phyloP scores from a whole-genome alignment of 108 stramenopile genomes.

The Conticribra guillardii region DNA sequence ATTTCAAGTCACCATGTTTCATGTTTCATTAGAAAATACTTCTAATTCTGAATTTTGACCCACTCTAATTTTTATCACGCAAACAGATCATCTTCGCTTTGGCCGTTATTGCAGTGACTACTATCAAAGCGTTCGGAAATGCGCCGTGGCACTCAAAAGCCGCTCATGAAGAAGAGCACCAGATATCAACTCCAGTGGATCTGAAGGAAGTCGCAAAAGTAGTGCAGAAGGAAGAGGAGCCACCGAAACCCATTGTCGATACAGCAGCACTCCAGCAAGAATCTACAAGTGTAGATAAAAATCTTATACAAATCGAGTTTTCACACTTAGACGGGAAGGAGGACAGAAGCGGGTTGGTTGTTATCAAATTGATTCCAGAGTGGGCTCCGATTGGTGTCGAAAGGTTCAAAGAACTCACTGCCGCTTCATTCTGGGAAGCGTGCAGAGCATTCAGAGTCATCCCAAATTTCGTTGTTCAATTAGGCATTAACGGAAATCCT shows the following conservation, averaged over 20 bases:
- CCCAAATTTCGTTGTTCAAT: conserved; percentile 56
- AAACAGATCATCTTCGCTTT: conserved; percentile 7
- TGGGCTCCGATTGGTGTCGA: conserved; percentile 33
- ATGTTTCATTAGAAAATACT: too few relatives aligned
- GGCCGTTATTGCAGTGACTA: conserved; percentile 3
- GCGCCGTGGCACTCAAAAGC: conserved; percentile 36
- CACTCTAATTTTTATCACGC: too few relatives aligned
- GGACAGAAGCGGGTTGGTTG: conserved; percentile 41
- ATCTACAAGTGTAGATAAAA: conserved; percentile 9
- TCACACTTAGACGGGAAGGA: conserved; percentile 46
- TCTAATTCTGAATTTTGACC: too few relatives aligned
- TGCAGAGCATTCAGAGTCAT: conserved; percentile 59
- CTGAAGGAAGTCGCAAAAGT: not conserved
- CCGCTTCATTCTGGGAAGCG: conserved; percentile 30
- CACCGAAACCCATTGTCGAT: too few relatives aligned
- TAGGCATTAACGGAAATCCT: conserved; percentile 56
- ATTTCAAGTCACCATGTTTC: too few relatives aligned
- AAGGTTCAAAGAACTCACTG: conserved; percentile 24
- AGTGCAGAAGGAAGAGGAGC: not conserved
- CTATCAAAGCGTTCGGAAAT: conserved; percentile 12
- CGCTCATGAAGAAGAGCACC: conserved; percentile 20
- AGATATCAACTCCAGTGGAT: not conserved
- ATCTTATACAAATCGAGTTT: conserved; percentile 50
- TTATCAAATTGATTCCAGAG: conserved; percentile 20
- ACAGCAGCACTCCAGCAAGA: not conserved